phyloP scores from a whole-genome alignment of 2,329 filamentous ascomycete species.

The Leptographium lundbergii region DNA sequence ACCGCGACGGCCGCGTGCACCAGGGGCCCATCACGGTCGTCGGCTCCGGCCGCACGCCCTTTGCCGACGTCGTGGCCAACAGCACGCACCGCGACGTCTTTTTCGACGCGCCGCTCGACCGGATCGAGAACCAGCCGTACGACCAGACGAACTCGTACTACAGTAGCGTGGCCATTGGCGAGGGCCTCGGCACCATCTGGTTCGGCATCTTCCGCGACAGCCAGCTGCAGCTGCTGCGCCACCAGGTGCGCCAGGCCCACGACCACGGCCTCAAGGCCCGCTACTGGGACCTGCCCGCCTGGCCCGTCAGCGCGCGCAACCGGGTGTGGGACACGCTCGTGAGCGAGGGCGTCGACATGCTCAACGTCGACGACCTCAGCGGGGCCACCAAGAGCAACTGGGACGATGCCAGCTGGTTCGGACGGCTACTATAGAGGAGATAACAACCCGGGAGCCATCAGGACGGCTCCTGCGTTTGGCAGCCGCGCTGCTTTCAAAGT shows the following conservation, averaged over 20 bases:
- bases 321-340: constrained; percentile 43
- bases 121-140: constrained; percentile 25
- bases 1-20: constrained; percentile 36
- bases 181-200: constrained; percentile 39
- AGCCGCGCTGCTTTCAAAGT: no score
- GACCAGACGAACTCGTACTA: constrained; percentile 50
- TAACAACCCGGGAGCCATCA: no score
- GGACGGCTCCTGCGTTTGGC: no score
- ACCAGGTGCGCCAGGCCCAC: constrained; percentile 38
- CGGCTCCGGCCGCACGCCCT: constrained; percentile 51
- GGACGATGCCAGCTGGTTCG: not conserved
- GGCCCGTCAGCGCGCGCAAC: constrained; percentile 45
- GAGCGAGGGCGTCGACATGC: constrained; percentile 43
- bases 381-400: constrained; percentile 10
- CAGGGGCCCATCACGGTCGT: constrained; percentile 53
- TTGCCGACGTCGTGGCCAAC: constrained; percentile 40
- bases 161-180: constrained; percentile 45
- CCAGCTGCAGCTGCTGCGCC: constrained; percentile 30
- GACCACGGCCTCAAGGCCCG: constrained; percentile 40
- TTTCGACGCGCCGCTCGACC: constrained; percentile 50
- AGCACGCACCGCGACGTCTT: constrained; percentile 47
- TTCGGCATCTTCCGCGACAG: constrained; percentile 26
- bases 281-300: constrained; percentile 52
- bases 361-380: constrained; percentile 48
- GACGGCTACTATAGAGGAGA: not conserved